Base-by-base conservation (phyloP, 495 filamentous ascomycete species). In the Letharia lupina region DNA sequence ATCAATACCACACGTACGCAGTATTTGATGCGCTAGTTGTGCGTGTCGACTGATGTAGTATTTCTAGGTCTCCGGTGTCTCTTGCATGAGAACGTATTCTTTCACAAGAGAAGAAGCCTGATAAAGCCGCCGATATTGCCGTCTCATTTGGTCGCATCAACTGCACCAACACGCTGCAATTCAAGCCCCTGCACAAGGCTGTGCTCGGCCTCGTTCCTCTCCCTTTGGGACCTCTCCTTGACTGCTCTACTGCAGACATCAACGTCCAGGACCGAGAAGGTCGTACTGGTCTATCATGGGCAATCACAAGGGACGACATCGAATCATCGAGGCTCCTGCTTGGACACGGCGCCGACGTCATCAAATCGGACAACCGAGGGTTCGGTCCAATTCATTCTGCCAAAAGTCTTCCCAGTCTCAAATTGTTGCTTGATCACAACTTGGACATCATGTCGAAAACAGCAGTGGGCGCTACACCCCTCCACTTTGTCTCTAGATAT, bases 21-120 rank as follows among this genome's bases (percentile, higher is more conserved):
- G 23, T 78, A 47, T 20, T 10, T 47, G 18, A 10, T 18, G 3
- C 20, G 15, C 44, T 15, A 47, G 15, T 47, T 20, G 5, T 6
- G 10, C 3, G 8, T 20, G 44, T 47, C 18, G 44, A 47, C 44
- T 47, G 8, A 47, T 20, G 5, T 20, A 6, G 2, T 47, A 20
- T 20, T 20, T 18, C 4, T 8, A 47, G 44, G 18, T 47, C 44
- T 47, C 16, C 44, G 8, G 44, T 47, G 18, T 47, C 16, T 10
- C 15, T 47, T 47, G 44, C 44, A 2, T 47, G 13, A 15, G 44
- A 47, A 47, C 15, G 44, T 47, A 20, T 47, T 3, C 44, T 47
- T 47, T 47, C 44, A 20, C 20, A 47, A 5, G 15, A 18, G 18
- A 8, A n/a, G 3, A 8, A 2, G 16, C 44, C 44, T 20, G 15